Base-by-base conservation (phyloP, 768 basidiomycete species). In the Pleurotus giganteus region DNA sequence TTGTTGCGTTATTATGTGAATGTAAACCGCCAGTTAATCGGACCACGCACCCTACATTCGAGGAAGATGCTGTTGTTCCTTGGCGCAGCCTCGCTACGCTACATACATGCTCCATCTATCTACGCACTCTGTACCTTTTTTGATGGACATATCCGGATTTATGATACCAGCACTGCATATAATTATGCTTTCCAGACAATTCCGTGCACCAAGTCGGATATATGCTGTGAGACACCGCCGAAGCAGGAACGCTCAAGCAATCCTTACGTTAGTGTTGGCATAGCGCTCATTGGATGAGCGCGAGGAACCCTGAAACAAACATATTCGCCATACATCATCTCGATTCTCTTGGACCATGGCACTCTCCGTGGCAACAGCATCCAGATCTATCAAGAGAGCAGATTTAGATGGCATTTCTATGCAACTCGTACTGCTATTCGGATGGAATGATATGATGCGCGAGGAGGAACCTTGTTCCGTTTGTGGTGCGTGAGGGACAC, bases 1-100 rank as follows among this genome's bases (percentile, higher is more conserved):
- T 23, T 98, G 95, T 74, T 97, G 94, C 66, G 78, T 91, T 58
- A 74, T 96, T 70, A 89, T 90, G 88, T 91, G 75, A 61, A 59
- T 21, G 24, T 21, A 21, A 15, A 45, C 17, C 4, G 19, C 4
- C 17, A 13, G 12, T 21, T 46, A 37, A 32, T 44, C 13, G 4
- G 27, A 19, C 13, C 45, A 42, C 45, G 23, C 56, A 43, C 39
- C 15, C 32, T 34, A 34, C 8, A 34, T 34, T n/a, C n/a, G 32
- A 34, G 32, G 8, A 34, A 34, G 32, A n/a, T 44, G 28, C n/a
- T n/a, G n/a, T n/a, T n/a, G n/a, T n/a, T n/a, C n/a, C n/a, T n/a
- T n/a, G n/a, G n/a, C n/a, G n/a, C n/a, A n/a, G n/a, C n/a, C n/a
- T n/a, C n/a, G n/a, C n/a, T 31, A 47, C 32, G 31, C 27, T 26